Percentiles rank a stretch among this genome's conserved stretches.
These are phyloP conservation scores for Nadsonia starkeyi-henricii DNA, from an alignment of 1,139 yeast genomes.

Conservation along the genomic window DNA sequence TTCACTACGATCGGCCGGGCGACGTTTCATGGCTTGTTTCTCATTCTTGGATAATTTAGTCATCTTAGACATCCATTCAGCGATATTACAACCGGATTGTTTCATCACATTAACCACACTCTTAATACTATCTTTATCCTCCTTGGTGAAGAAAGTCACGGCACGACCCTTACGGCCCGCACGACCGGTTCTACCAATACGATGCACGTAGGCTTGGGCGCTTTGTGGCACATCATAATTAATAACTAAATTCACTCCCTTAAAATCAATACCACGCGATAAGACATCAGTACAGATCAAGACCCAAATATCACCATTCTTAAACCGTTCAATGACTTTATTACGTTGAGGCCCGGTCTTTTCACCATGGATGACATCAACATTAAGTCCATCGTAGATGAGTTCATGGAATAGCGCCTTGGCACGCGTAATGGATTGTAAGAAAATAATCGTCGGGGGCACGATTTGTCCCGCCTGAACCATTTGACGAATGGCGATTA, in stretches of 20 bases:
- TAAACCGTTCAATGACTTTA: slow-evolving; percentile 69
- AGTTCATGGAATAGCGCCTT: slow-evolving; percentile 89
- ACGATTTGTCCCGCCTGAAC: slow-evolving; percentile 63
- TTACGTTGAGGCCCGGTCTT: slow-evolving; percentile 84
- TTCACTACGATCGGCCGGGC: slow-evolving; percentile 50
- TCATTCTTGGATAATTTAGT: slow-evolving; percentile 56
- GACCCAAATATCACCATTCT: slow-evolving; percentile 88
- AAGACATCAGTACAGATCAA: slow-evolving; percentile 91
- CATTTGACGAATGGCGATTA: slow-evolving; percentile 82
- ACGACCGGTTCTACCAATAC: slow-evolving; percentile 98
- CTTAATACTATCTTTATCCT: slow-evolving; percentile 61
- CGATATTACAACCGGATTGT: slow-evolving; percentile 58
- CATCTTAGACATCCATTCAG: slow-evolving; percentile 72
- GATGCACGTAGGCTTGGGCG: slow-evolving; percentile 90
- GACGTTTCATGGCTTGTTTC: slow-evolving; percentile 47
- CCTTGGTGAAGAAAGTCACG: slow-evolving; percentile 84
- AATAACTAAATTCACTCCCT: slow-evolving; percentile 85
- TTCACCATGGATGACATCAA: slow-evolving; percentile 93
- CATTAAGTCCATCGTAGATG: slow-evolving; percentile 78
- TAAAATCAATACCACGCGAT: slow-evolving; percentile 94
- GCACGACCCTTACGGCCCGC: slow-evolving; percentile 82
- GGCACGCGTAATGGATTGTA: slow-evolving; percentile 87
- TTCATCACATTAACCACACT: slow-evolving; percentile 90
- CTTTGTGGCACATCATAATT: slow-evolving; percentile 93
- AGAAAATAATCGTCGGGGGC: slow-evolving; percentile 86